A percentile compares a stretch with the other conserved stretches of the same genome.
Evolutionary conservation across 495 filamentous ascomycete genomes (phyloP).

Genomic region (Penicillium goetzii): DNA sequence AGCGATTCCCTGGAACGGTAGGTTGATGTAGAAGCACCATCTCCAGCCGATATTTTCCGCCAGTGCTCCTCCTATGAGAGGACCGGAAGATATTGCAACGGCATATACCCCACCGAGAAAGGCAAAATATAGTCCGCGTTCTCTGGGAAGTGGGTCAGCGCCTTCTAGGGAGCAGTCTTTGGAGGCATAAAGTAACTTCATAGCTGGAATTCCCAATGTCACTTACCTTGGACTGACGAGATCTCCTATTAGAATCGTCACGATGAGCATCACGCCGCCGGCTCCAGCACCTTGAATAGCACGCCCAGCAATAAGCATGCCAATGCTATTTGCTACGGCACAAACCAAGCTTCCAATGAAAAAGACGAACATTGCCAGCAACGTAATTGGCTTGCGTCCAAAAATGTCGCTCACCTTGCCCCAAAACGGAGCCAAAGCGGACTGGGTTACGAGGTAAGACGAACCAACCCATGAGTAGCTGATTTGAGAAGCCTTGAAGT

Average conservation of each 20-base stretch:
- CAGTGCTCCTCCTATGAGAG: not conserved
- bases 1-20: constrained; percentile 65
- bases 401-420: constrained; percentile 59
- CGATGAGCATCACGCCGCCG: constrained; percentile 35
- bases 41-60: constrained; percentile 20
- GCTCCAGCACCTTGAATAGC: constrained; percentile 42
- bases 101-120: constrained; percentile 39
- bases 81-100: not conserved
- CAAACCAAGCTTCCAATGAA: constrained; percentile 31
- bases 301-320: constrained; percentile 35
- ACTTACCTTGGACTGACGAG: constrained; percentile 39
- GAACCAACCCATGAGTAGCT: constrained; percentile 68
- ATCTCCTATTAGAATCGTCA: constrained; percentile 36
- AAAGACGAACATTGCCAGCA: constrained; percentile 41
- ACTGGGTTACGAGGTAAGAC: constrained; percentile 58
- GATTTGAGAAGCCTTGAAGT: constrained; percentile 52
- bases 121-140: constrained; percentile 29
- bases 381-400: constrained; percentile 55
- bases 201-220: constrained; percentile 31
- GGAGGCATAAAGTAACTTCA: not conserved
- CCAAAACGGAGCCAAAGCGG: constrained; percentile 53
- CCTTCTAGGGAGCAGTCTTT: not conserved
- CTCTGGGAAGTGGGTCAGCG: not conserved
- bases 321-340: constrained; percentile 18
- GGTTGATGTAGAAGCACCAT: constrained; percentile 59